Evolutionary conservation across 495 filamentous ascomycete species (phyloP), one percentile per base, ranked within the genome.

Genomic region (Hypoxylon trugodes): DNA sequence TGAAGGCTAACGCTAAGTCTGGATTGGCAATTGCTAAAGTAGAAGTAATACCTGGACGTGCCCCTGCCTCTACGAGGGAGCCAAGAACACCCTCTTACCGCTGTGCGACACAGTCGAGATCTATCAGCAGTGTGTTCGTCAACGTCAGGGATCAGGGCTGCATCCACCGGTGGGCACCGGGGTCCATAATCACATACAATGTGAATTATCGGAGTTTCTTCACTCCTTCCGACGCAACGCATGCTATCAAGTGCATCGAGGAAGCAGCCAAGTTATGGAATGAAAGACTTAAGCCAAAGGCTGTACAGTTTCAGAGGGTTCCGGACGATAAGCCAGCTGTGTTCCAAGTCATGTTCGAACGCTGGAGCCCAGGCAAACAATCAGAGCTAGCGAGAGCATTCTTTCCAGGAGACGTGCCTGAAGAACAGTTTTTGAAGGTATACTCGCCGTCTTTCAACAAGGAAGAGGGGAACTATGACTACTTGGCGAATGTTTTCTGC

Each of bases 321-420:
- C 9, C 6, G 9, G 33, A 48, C 18, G 6, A 50, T n/a, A 18
- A 33, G 16, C 24, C 25, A 4, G 33, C 55, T n/a, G 43, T 59
- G 1, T 59, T 59, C 36, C 45, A 42, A 16, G 45, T 59, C 6
- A 19, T 5, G 7, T 59, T n/a, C n/a, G n/a, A n/a, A 59, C 26
- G 10, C 1, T 2, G 6, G 0, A 3, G 6, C 2, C 9, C 13
- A 15, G 19, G 1, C 25, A 33, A 16, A 13, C 42, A 2, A 48
- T 6, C 2, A 5, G 28, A 21, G 21, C 13, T 12, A 21, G 2
- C 13, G 46, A 21, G 55, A 43, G 12, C 16, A 7, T 22, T 42
- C 35, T 50, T 59, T 10, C 33, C 55, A 2, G 2, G 36, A 1
- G 32, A 47, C 4, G 10, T 15, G 4, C 45, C 3, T 2, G 10